Base-by-base conservation (phyloP, 768 basidiomycete species). In the Trametes elegans region DNA sequence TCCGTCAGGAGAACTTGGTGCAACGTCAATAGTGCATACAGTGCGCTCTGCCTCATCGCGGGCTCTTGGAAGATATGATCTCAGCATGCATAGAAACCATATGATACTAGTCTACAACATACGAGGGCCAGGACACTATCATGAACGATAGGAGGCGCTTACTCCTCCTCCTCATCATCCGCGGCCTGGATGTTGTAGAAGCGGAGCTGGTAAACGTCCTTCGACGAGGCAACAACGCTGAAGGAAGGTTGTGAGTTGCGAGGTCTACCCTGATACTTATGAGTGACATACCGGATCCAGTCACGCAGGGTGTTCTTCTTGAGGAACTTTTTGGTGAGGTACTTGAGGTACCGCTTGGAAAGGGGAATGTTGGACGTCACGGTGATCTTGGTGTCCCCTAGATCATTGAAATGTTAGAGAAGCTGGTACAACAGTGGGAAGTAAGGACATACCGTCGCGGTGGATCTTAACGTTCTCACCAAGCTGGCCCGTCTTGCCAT, bases 281-380 rank as follows among this genome's bases (percentile, higher is more conserved):
- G 10, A 36, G 18, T 14, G 11, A 61, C 77, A 45, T 60, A 87
- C 84, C 93, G 94, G 71, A 98, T 93, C 90, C 93, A 98, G 76
- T 98, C 95, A 62, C 94, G 87, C 65, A 97, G 81, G 40, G 80
- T 76, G 77, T 95, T 94, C 84, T 97, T 97, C 84, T 98, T 98
- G 75, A 98, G 81, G 82, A 93, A 95, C 79, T 96, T 96, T 83
- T 98, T 98, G 60, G 96, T 98, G 58, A 98, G 80, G 77, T 98
- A 99, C 76, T 98, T 98, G 71, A 98, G 85, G 75, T 97, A 98
- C 53, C 92, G 83, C 78, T 98, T 98, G 46, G 96, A 98, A 76
- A 98, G 88, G 53, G 92, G 85, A 70, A 96, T 85, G 67, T 77
- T 85, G 49, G 93, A 87, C 47, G 87, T 84, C 63, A 98, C 83